Conservation (phyloP, 148 eudicot species). For the Polygonum aviculare region DNA sequence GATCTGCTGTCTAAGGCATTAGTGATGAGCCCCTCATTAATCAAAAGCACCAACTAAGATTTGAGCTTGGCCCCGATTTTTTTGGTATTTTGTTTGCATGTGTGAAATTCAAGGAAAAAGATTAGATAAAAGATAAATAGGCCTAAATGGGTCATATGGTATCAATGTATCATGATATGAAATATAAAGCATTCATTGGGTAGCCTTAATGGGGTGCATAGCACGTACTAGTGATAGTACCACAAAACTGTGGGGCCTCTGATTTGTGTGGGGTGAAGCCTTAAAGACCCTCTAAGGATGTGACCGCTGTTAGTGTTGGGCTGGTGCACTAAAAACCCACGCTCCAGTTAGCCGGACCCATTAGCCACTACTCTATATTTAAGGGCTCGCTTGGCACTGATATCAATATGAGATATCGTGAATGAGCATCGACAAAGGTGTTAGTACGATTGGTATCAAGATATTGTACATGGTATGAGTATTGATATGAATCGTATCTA, state of each 20-base stretch:
- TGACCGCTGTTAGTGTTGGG: constrained; percentile 1
- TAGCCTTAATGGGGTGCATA: constrained; percentile 7
- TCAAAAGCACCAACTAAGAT: neutral
- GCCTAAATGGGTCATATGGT: neutral
- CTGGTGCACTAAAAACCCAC: constrained; percentile 9
- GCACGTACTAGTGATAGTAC: constrained; percentile 6
- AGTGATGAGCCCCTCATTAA: neutral
- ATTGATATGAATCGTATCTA: too few relatives aligned
- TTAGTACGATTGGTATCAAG: too few relatives aligned
- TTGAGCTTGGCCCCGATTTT: neutral
- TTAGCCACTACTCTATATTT: neutral
- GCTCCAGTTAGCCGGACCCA: constrained; percentile 2
- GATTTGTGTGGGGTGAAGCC: neutral
- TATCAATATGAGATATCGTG: too few relatives aligned
- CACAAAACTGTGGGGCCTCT: neutral
- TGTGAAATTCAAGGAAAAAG: constrained; percentile 5
- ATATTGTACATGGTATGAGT: too few relatives aligned
- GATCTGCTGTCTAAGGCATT: neutral
- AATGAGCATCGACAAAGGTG: too few relatives aligned
- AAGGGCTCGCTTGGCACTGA: too few relatives aligned
- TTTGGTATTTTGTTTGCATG: neutral
- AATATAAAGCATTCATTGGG: neutral
- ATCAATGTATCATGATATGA: neutral
- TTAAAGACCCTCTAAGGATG: neutral
- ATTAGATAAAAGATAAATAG: neutral